Percentiles rank a stretch among this genome's conserved stretches.
Evolutionary conservation across 2,329 filamentous ascomycete genomes (phyloP).

Genomic region (Pezicula neosporulosa): DNA sequence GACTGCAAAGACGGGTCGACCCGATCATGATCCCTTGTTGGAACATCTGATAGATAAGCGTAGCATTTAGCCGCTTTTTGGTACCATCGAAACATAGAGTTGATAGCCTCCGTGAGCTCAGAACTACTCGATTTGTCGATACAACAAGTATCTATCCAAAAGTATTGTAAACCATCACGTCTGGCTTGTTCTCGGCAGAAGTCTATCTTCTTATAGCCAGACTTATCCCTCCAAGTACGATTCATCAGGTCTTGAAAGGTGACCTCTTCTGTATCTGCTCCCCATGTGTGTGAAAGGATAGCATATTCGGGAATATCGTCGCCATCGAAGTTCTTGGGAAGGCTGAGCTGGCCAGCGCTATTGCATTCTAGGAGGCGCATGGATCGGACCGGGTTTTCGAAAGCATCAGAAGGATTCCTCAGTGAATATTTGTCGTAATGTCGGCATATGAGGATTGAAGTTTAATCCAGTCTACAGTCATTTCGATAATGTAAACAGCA

Average conservation of each 20-base stretch:
- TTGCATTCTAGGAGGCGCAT: conserved; percentile 13
- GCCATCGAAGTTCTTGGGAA: conserved; percentile 5
- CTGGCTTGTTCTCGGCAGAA: conserved; percentile 1
- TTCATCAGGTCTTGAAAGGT: conserved; percentile 12
- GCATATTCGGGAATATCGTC: conserved; percentile 17
- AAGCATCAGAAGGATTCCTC: too few relatives aligned
- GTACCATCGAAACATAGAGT: conserved; percentile 23
- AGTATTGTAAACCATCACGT: background rate
- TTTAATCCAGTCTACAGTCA: too few relatives aligned
- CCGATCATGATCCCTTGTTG: background rate
- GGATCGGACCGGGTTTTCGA: conserved; percentile 5
- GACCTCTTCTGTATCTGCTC: conserved; percentile 11
- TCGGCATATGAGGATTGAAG: too few relatives aligned
- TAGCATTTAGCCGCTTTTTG: conserved; percentile 15
- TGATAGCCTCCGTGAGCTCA: conserved; percentile 15
- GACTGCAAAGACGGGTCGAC: conserved; percentile 8
- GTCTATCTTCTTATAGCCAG: conserved; percentile 10
- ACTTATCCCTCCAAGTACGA: conserved; percentile 2
- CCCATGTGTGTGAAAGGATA: conserved; percentile 25
- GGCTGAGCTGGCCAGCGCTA: conserved; percentile 6
- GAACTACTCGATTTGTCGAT: background rate
- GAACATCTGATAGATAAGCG: conserved; percentile 9
- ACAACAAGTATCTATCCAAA: too few relatives aligned
- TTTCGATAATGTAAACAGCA: too few relatives aligned
- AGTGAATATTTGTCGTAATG: too few relatives aligned